Conservation (phyloP, 768 basidiomycete genomes). For the Panaeolus cyanescens region DNA sequence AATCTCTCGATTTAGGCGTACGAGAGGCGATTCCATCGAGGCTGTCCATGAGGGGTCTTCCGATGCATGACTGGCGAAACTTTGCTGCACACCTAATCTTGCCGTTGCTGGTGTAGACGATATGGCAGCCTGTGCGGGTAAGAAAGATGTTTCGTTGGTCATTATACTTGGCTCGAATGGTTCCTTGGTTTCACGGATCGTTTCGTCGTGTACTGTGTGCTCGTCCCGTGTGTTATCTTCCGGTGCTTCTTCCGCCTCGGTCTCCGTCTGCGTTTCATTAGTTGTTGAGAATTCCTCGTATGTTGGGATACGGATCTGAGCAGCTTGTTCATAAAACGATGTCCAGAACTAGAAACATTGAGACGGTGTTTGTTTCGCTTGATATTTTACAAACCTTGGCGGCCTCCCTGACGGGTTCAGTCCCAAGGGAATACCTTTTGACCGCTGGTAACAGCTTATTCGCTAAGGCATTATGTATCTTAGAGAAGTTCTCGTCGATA, state of each 20-base stretch:
- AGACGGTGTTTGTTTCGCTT: not conserved
- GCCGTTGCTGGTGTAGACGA: conserved; percentile 79
- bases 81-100: conserved; percentile 37
- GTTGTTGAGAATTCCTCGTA: conserved; percentile 67
- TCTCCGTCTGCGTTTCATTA: conserved; percentile 49
- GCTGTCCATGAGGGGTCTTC: conserved; percentile 70
- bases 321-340: conserved; percentile 93
- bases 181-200: conserved; percentile 21
- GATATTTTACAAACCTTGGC: conserved; percentile 60
- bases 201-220: conserved; percentile 16
- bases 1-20: conserved; percentile 64
- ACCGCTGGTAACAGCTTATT: conserved; percentile 84
- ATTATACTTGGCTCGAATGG: conserved; percentile 44
- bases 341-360: conserved; percentile 79
- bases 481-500: conserved; percentile 92
- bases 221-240: conserved; percentile 29
- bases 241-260: conserved; percentile 29
- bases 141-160: conserved; percentile 71
- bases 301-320: conserved; percentile 80
- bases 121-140: conserved; percentile 68
- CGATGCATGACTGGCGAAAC: conserved; percentile 38
- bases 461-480: conserved; percentile 83
- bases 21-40: conserved; percentile 74
- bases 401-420: conserved; percentile 86
- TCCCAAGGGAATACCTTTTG: conserved; percentile 85